phyloP scores from a whole-genome alignment of 352 stramenopile species.

The Pythium vanterpoolii region DNA sequence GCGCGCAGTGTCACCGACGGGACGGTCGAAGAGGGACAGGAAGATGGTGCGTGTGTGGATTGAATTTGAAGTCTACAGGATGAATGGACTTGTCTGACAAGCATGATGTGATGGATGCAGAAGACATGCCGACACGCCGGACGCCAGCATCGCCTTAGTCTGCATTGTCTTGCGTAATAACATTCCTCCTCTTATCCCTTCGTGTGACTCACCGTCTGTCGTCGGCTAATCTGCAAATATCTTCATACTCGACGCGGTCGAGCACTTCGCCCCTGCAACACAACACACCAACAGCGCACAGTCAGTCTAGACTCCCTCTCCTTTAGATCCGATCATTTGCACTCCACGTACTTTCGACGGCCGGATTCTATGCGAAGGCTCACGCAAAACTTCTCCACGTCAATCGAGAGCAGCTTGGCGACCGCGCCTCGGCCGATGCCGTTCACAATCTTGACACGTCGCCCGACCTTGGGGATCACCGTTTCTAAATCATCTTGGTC shows the following conservation, averaged over 20 bases:
- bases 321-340: background rate
- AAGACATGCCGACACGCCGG: conserved; percentile 13
- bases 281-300: background rate
- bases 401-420: conserved; percentile 71
- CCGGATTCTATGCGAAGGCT: conserved; percentile 65
- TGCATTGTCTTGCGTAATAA: background rate
- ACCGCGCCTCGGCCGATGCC: conserved; percentile 49
- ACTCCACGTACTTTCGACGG: conserved; percentile 34
- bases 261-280: conserved; percentile 54
- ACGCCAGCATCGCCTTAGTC: conserved; percentile 13
- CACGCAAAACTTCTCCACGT: conserved; percentile 61
- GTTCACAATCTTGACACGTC: conserved; percentile 77
- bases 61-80: background rate
- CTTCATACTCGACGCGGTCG: conserved; percentile 79
- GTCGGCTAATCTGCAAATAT: conserved; percentile 70
- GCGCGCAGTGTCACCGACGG: conserved; percentile 1
- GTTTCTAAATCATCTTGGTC: conserved; percentile 90
- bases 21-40: conserved; percentile 15
- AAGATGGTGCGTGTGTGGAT: conserved; percentile 13
- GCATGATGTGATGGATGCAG: conserved; percentile 4
- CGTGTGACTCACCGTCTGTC: conserved; percentile 20
- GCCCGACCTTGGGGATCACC: conserved; percentile 75
- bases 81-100: no score
- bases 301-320: background rate
- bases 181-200: background rate